Evolutionary conservation across 345 rosid genomes (phyloP), one percentile per base, ranked within the genome.

Genomic region (Luvunga scandens): DNA sequence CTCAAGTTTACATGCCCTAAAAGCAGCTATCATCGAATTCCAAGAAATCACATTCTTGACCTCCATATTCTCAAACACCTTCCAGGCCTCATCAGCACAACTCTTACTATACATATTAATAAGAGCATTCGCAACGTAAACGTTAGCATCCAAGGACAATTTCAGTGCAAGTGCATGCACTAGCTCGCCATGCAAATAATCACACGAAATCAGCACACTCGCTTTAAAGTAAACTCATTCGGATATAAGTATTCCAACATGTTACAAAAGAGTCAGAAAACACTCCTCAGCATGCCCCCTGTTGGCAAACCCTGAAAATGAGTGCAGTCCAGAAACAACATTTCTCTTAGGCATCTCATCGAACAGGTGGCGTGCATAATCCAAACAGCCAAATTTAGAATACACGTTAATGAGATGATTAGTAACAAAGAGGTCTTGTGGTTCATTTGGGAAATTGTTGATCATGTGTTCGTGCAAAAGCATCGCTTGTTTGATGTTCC

Each of bases 21-120:
- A 89, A 77, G 90, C 94, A 3, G 95, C 89, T 81, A 91, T 85
- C 93, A 93, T 89, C 6, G 97, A 91, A 69, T 94, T 93, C 97
- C 98, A 93, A 69, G 97, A 85, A 53, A 90, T 86, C 66, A 82
- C 69, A 84, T 86, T 91, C 67, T 84, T 83, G 38, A 67, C 70
- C 81, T 76, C 75, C 82, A 94, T 71, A 4, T 80, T 75, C 70
- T 84, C 85, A 83, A 93, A 94, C 76, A 93, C 89, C 69, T 75
- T 84, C 89, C 90, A 90, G 45, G 91, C 98, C 82, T 89, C 91
- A 66, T 80, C 84, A 24, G 33, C 76, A 45, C 71, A 38, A 31
- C 67, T 80, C 84, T 77, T 90, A 78, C 95, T 73, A 66, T 93
- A 93, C 95, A 91, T 89, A 71, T 87, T 82, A 72, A 95, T 87